These are phyloP conservation scores for Candida silvatica DNA, from an alignment of 805 yeast genomes.

Conservation along the genomic window DNA sequence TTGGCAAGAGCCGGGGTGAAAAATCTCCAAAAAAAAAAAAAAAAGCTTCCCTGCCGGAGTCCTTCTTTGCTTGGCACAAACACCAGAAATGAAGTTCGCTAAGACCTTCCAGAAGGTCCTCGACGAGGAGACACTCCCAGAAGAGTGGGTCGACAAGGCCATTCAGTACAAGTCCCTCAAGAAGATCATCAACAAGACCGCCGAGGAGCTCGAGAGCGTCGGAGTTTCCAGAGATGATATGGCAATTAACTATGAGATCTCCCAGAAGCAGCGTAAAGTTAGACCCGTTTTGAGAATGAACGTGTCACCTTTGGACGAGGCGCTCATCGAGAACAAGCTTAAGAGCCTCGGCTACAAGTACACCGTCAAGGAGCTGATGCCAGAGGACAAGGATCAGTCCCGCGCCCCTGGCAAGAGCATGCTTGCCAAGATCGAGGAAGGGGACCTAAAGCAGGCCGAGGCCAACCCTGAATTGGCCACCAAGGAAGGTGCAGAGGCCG, in stretches of 20 bases:
- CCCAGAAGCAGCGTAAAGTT: conserved; percentile 4
- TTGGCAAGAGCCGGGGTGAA: too few relatives aligned
- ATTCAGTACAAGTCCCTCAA: conserved; percentile 67
- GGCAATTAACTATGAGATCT: conserved; percentile 11
- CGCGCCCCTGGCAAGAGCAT: not conserved
- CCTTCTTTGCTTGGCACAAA: too few relatives aligned
- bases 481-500: too few relatives aligned
- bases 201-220: conserved; percentile 47
- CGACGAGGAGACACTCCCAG: conserved; percentile 52
- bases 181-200: conserved; percentile 58
- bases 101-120: conserved; percentile 59
- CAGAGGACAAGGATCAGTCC: not conserved
- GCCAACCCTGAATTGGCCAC: too few relatives aligned
- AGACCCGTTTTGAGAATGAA: conserved; percentile 18
- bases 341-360: conserved; percentile 12
- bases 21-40: too few relatives aligned
- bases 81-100: conserved; percentile 58
- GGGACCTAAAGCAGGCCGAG: too few relatives aligned
- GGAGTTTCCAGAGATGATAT: conserved; percentile 44
- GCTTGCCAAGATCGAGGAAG: too few relatives aligned
- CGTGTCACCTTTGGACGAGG: conserved; percentile 14
- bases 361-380: conserved; percentile 7
- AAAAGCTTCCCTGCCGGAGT: too few relatives aligned
- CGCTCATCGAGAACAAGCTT: conserved; percentile 12
- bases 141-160: conserved; percentile 59